phyloP scores from a whole-genome alignment of 2,329 filamentous ascomycete species.

The Epicoccum sorghinum region DNA sequence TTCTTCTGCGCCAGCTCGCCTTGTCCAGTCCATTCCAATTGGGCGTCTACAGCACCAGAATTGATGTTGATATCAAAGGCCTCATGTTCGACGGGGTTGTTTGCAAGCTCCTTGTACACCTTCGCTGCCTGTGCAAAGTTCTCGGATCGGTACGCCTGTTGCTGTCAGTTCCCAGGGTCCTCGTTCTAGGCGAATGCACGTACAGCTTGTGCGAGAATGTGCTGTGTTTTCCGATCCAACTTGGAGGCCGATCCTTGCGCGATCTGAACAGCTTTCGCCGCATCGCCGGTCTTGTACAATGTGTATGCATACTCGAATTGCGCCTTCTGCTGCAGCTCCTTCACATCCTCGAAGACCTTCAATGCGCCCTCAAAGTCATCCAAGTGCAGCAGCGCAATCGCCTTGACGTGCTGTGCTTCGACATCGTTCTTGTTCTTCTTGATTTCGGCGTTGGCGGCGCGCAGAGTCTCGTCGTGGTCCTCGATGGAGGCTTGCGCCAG shows the following conservation, averaged over 20 bases:
- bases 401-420: conserved; percentile 70
- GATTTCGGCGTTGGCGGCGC: conserved; percentile 63
- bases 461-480: conserved; percentile 77
- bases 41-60: conserved; percentile 71
- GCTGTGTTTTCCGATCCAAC: conserved; percentile 58
- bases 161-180: conserved; percentile 19
- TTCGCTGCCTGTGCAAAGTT: conserved; percentile 70
- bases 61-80: conserved; percentile 81
- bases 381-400: conserved; percentile 78
- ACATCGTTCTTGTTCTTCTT: conserved; percentile 64
- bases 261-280: conserved; percentile 66
- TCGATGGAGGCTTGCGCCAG: conserved; percentile 64
- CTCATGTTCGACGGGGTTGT: conserved; percentile 61
- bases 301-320: conserved; percentile 77
- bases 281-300: conserved; percentile 78
- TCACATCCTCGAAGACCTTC: conserved; percentile 68
- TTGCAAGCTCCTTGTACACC: conserved; percentile 66
- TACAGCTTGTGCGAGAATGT: conserved; percentile 68
- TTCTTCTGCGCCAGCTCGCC: conserved; percentile 60
- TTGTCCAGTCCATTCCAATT: conserved; percentile 71
- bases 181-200: conserved; percentile 23
- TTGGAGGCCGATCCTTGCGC: conserved; percentile 47
- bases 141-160: conserved; percentile 73
- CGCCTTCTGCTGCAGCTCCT: conserved; percentile 65
- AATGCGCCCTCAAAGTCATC: conserved; percentile 82